These are phyloP conservation scores for Rhynchospora breviuscula DNA, from an alignment of 176 grass and related monocot species.

Conservation along the genomic window DNA sequence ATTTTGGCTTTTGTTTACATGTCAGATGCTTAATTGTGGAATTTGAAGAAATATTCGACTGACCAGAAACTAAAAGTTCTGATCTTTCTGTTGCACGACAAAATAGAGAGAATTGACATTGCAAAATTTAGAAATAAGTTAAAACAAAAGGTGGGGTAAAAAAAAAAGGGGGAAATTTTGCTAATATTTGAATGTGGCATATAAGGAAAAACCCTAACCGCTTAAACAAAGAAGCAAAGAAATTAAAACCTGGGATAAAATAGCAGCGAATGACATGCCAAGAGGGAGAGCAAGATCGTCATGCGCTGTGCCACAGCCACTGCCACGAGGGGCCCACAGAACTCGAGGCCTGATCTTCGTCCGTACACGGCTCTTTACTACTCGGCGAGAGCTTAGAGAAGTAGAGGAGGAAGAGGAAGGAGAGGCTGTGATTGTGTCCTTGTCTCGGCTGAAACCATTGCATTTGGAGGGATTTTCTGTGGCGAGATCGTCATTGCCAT, in stretches of 20 bases:
- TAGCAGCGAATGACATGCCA: constrained; percentile 85
- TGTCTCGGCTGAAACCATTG: neutral
- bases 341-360: constrained; percentile 8
- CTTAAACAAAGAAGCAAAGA: neutral
- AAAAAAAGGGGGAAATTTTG: neutral
- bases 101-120: neutral
- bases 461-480: neutral
- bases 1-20: neutral
- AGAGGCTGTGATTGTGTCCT: neutral
- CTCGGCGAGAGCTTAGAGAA: constrained; percentile 3
- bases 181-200: neutral
- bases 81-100: neutral
- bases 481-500: neutral
- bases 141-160: neutral
- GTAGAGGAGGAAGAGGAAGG: constrained; percentile 1
- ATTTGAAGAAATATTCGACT: neutral
- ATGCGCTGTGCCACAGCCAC: constrained; percentile 8
- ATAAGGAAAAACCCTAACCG: neutral
- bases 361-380: neutral
- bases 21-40: neutral
- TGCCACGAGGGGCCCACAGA: constrained; percentile 8
- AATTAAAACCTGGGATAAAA: constrained; percentile 50
- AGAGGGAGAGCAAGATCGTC: constrained; percentile 73
- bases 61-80: neutral
- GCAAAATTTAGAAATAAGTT: neutral